A percentile compares a stretch with the other conserved stretches of the same genome.
phyloP scores from a whole-genome alignment of 1,139 yeast species.

The Debaryomycetaceae sp. region DNA sequence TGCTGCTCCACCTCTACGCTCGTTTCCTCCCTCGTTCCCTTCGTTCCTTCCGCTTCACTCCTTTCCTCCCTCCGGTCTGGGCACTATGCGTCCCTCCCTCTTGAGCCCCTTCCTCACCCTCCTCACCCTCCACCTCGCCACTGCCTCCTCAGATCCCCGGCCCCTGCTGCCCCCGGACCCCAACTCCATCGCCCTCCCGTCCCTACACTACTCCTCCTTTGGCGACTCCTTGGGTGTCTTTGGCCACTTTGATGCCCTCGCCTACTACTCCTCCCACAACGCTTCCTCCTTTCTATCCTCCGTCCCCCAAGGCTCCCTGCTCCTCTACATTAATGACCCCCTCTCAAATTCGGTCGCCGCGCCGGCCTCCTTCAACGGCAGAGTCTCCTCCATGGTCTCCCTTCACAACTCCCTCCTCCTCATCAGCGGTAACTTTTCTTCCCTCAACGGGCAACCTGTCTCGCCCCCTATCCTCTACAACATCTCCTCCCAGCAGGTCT shows the following conservation, averaged over 20 bases:
- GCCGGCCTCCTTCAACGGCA: slow-evolving; percentile 25
- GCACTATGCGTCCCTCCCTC: not conserved
- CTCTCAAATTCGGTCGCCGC: slow-evolving; percentile 17
- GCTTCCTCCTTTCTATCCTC: slow-evolving; percentile 21
- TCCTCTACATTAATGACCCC: slow-evolving; percentile 21
- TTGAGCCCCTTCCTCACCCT: not conserved
- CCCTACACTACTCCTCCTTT: slow-evolving; percentile 17
- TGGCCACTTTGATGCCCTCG: slow-evolving; percentile 55
- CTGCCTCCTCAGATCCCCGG: slow-evolving; percentile 3
- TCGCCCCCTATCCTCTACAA: slow-evolving; percentile 39
- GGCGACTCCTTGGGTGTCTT: slow-evolving; percentile 45
- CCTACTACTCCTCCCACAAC: slow-evolving; percentile 46
- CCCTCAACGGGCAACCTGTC: slow-evolving; percentile 23
- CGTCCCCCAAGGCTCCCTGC: slow-evolving; percentile 5
- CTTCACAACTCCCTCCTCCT: slow-evolving; percentile 22
- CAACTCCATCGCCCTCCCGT: slow-evolving; percentile 22
- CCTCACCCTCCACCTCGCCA: not conserved
- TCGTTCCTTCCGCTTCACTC: not conserved
- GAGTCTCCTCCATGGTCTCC: slow-evolving; percentile 15
- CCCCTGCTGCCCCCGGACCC: too few species aligned
- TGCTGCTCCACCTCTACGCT: not conserved
- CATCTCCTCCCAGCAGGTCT: not conserved
- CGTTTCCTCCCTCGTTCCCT: not conserved
- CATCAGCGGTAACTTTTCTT: slow-evolving; percentile 33
- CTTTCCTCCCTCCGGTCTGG: too few species aligned